phyloP scores from a whole-genome alignment of 2,329 filamentous ascomycete species.

The Aureobasidium mangrovei region DNA sequence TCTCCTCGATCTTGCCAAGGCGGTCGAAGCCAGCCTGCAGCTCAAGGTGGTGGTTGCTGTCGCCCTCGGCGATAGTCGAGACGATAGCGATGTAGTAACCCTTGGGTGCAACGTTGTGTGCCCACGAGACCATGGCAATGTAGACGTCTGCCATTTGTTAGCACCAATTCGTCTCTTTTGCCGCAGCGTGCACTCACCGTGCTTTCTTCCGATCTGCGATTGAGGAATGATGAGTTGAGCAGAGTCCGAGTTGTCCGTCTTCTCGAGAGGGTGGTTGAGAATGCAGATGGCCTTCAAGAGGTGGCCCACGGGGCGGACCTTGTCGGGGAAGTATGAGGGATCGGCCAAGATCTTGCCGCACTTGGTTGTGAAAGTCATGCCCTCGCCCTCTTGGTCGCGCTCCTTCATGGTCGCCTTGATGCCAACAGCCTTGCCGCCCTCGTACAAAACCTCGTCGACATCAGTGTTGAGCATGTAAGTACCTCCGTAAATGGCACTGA shows the following conservation, averaged over 20 bases:
- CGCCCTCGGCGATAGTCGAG: conserved; percentile 87
- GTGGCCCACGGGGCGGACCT: conserved; percentile 79
- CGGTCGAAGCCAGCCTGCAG: conserved; percentile 86
- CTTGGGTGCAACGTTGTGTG: conserved; percentile 97
- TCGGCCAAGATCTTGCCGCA: conserved; percentile 93
- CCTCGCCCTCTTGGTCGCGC: conserved; percentile 60
- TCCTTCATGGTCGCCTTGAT: conserved; percentile 97
- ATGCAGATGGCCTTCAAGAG: conserved; percentile 96
- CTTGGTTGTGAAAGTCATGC: conserved; percentile 92
- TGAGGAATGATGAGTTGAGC: conserved; percentile 95
- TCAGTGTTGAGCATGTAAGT: conserved; percentile 99
- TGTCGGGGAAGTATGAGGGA: conserved; percentile 90
- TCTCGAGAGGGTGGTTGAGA: conserved; percentile 85
- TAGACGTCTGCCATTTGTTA: conserved; percentile 64
- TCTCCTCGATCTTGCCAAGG: conserved; percentile 89
- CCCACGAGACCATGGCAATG: conserved; percentile 87
- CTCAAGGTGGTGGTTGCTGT: conserved; percentile 91
- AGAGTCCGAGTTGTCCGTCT: conserved; percentile 82
- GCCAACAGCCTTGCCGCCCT: conserved; percentile 75
- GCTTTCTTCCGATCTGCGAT: conserved; percentile 91
- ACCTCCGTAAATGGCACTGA: conserved; percentile 96
- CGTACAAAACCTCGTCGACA: conserved; percentile 82
- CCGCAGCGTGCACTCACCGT: conserved; percentile 53
- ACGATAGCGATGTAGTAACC: conserved; percentile 99
- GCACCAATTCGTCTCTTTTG: background rate